Base-by-base conservation (phyloP, 305 asterid species). In the Fraxinus velutina region DNA sequence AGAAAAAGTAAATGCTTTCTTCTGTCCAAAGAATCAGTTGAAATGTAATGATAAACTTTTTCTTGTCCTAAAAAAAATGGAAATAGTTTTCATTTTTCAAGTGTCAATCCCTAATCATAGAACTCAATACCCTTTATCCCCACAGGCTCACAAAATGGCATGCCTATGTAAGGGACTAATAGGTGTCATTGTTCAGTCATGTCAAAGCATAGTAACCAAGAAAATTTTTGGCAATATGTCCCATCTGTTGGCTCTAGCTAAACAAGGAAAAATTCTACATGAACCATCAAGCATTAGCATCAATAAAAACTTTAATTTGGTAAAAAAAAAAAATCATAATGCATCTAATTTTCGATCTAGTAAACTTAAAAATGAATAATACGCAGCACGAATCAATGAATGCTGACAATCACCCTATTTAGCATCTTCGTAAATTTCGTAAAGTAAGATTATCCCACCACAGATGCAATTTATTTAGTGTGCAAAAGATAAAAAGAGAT, bases 121-220 rank as follows among this genome's bases (percentile, higher is more conserved):
- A 83, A 82, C 10, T 29, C n/a, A 44, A 0, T 81, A 33, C 81
- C 82, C 68, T 86, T 84, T 55, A 76, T 50, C 84, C 82, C 83
- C 86, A 82, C 82, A 81, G 83, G 5, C 30, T 82, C 78, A 83
- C 80, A 80, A 80, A 75, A 81, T 78, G 87, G 85, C 57, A 57
- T 74, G 87, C 88, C 84, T 87, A 87, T 87, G 90, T 88, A 73
- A 72, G 84, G 82, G 79, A 68, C 79, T 80, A 78, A 71, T 79
- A 78, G 77, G 75, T 84, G 86, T 50, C 86, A 77, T 86, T 78
- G 86, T 80, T 83, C 80, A 78, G 81, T 83, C 15, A 73, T 52
- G 52, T 83, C 86, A 82, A 17, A 66, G 60, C 84, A 83, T 84
- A 62, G 82, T 76, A 79, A 83, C 84, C 84, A 80, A 83, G 64